Base-by-base conservation (phyloP, 768 basidiomycete species). In the Phaffia tasmanica region DNA sequence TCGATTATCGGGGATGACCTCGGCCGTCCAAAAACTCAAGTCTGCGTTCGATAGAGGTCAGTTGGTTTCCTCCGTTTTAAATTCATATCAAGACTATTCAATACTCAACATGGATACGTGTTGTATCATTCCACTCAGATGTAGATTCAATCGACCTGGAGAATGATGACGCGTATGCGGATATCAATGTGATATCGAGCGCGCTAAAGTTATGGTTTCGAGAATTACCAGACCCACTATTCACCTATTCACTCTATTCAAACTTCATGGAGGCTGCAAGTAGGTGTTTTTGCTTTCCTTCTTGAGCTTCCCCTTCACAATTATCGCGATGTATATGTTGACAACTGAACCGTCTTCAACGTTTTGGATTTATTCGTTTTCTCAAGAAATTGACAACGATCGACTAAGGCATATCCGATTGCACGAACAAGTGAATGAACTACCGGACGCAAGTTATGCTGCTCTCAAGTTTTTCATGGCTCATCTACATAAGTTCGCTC, bases 361-460 rank as follows among this genome's bases (percentile, higher is more conserved):
- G 16, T 16, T 16, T 51, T 51, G 16, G 16, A 16, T 16, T 23
- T 23, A 23, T 54, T 29, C 29, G 53, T 29, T 54, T 54, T 23
- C 15, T 5, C 8, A 42, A 92, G 87, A 85, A 74, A 88, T 88
- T 70, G 95, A 98, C 63, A 95, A 94, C 73, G 93, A 95, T 71
- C 84, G 94, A 60, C 79, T 98, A 70, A 83, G 94, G 67, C 94
- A 98, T 73, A 98, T 99, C 70, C 84, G 93, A 59, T 79, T 98
- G 62, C 95, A 99, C 73, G 95, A 98, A 74, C 85, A 92, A 56
- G 92, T 99, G 56, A 99, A 99, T 73, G 94, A 97, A 71, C 81
- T 99, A 62, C 94, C 95, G 16, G 95, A 99, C 77, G 83, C 95
- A n/a, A 97, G 98, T 76, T 99, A 99, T 73, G 89, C 95, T 1